phyloP scores from a whole-genome alignment of 805 yeast genomes.

The Torulaspora franciscae region DNA sequence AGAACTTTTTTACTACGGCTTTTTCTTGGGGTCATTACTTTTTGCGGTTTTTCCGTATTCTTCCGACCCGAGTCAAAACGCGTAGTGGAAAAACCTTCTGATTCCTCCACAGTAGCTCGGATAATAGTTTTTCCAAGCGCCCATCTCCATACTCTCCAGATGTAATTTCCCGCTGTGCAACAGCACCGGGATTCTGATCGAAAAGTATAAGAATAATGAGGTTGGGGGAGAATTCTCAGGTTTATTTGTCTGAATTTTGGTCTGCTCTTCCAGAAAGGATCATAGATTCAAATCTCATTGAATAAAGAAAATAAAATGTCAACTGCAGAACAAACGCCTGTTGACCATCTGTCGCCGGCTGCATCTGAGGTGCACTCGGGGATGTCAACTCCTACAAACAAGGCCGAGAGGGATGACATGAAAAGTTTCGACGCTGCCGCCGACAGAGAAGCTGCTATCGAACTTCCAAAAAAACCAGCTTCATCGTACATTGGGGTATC shows the following conservation, averaged over 20 bases:
- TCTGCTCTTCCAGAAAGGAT: neutral
- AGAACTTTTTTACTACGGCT: slow-evolving; percentile 2
- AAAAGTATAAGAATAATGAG: slow-evolving; percentile 11
- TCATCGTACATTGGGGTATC: slow-evolving; percentile 36
- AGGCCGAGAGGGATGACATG: slow-evolving; percentile 28
- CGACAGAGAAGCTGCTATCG: slow-evolving; percentile 13
- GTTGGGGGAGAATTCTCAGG: neutral
- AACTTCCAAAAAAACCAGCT: slow-evolving; percentile 35
- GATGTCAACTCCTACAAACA: slow-evolving; percentile 29
- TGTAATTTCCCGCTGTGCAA: neutral
- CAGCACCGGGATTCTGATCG: neutral
- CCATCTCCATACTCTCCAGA: neutral
- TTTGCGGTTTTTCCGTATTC: slow-evolving; percentile 2
- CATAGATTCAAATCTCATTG: slow-evolving; percentile 1
- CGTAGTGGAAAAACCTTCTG: slow-evolving; percentile 1
- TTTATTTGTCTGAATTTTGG: neutral
- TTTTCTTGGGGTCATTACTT: neutral
- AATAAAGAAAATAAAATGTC: slow-evolving; percentile 1
- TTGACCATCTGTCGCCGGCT: slow-evolving; percentile 15
- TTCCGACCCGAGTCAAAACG: slow-evolving; percentile 2
- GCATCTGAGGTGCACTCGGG: slow-evolving; percentile 19
- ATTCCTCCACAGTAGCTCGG: slow-evolving; percentile 3
- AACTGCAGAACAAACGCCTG: slow-evolving; percentile 8
- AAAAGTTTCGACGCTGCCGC: slow-evolving; percentile 16
- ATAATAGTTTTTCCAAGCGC: slow-evolving; percentile 9